A percentile compares a stretch with the other conserved stretches of the same genome.
phyloP scores from a whole-genome alignment of 2,329 filamentous ascomycete species.

The Ophiocordyceps camponoti-leonardi region DNA sequence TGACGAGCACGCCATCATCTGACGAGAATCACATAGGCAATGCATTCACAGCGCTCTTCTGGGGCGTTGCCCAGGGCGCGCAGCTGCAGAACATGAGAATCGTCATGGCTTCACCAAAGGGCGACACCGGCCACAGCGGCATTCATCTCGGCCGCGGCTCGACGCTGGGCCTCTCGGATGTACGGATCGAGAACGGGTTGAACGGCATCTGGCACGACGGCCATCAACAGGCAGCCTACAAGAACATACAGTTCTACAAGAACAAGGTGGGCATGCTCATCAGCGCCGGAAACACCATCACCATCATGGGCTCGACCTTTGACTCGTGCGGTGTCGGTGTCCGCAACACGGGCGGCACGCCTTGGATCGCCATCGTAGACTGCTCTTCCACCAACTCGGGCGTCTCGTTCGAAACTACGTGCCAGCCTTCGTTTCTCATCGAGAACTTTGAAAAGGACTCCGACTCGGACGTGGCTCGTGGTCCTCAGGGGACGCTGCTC shows the following conservation, averaged over 20 bases:
- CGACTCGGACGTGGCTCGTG: slow-evolving; percentile 16
- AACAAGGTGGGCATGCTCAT: slow-evolving; percentile 19
- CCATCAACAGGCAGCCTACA: slow-evolving; percentile 25
- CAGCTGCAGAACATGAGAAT: slow-evolving; percentile 26
- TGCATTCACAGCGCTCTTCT: slow-evolving; percentile 21
- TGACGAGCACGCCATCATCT: not conserved
- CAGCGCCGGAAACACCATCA: slow-evolving; percentile 19
- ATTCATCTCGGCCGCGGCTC: slow-evolving; percentile 23
- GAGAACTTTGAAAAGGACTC: slow-evolving; percentile 25
- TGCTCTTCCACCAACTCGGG: slow-evolving; percentile 23
- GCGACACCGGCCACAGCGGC: slow-evolving; percentile 21
- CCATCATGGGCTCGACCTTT: slow-evolving; percentile 20
- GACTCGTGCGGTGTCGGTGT: slow-evolving; percentile 20
- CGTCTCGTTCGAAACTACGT: slow-evolving; percentile 18
- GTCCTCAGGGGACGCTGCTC: slow-evolving; percentile 14
- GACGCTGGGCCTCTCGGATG: slow-evolving; percentile 21
- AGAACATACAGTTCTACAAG: slow-evolving; percentile 24
- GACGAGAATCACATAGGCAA: slow-evolving; percentile 4
- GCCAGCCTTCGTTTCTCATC: slow-evolving; percentile 22
- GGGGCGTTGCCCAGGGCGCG: slow-evolving; percentile 25
- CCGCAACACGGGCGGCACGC: slow-evolving; percentile 16
- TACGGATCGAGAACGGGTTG: slow-evolving; percentile 22
- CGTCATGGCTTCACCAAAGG: slow-evolving; percentile 17
- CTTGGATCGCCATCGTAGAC: slow-evolving; percentile 23
- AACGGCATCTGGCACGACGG: slow-evolving; percentile 24